Evolutionary conservation across 2,329 filamentous ascomycete genomes (phyloP), one percentile per base, ranked within the genome.

Genomic region (Aspergillus carbonarius): DNA sequence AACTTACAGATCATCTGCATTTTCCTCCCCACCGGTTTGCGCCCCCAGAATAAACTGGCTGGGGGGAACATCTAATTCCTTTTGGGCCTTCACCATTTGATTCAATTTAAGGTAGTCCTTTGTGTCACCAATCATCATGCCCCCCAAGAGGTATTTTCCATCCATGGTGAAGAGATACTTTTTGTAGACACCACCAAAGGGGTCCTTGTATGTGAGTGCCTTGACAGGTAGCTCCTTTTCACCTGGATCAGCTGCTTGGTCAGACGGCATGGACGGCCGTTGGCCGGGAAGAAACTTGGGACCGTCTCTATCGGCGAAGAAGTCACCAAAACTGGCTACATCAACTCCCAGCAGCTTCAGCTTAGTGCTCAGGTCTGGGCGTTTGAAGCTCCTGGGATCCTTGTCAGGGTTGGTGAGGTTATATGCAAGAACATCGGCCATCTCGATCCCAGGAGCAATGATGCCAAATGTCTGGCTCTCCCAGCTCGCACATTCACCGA

Each of bases 51-150:
- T 96, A 57, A 96, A 87, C 72, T 96, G 87, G 50, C 88, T 86
- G 0, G 92, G 92, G 0, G 91, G 85, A 0, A 91, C 79, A 13
- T 96, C 90, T 1, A 96, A 82, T 61, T 82, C 80, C 72, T 93
- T 96, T 70, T 92, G 89, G 64, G 85, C 88, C 78, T 93, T 96
- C 55, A 95, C 91, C 81, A 96, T 87, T 1, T 91, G 89, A 1
- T 96, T 90, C 20, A 96, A 78, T 73, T 93, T 96, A 76, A 96
- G 85, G 70, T 96, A 96, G 77, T 96, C 92, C 62, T 85, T 89
- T 0, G 91, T 96, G 69, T 96, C 92, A 39, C 92, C 93, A 61
- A 96, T 95, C 91, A 96, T 96, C 91, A 96, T 96, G 4, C 92
- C 93, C n/a, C 92, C 92, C 0, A 96, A 84, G 1, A 96, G 80